A percentile compares a stretch with the other conserved stretches of the same genome.
Conservation (phyloP, 257 asterid species). For the Nicotiana paniculata region DNA sequence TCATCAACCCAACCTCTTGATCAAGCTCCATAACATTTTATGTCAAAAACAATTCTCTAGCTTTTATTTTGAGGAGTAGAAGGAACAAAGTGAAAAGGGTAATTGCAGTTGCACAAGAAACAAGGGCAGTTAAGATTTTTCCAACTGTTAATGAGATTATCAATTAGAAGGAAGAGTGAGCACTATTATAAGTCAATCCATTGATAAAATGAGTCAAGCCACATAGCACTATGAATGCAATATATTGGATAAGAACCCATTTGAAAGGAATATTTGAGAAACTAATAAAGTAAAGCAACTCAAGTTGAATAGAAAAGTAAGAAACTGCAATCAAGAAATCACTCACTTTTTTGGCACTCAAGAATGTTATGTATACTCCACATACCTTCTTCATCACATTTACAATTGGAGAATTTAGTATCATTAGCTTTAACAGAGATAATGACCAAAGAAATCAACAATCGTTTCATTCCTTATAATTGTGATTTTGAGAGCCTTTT, state of each 20-base stretch:
- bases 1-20: conserved; percentile 41
- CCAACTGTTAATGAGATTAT: conserved; percentile 32
- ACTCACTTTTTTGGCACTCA: conserved; percentile 29
- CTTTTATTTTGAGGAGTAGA: conserved; percentile 33
- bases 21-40: conserved; percentile 41
- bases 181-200: conserved; percentile 28
- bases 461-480: not conserved
- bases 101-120: conserved; percentile 42
- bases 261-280: conserved; percentile 39
- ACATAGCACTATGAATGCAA: conserved; percentile 40
- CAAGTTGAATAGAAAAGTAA: conserved; percentile 38
- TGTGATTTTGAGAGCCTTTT: too few species aligned
- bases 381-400: conserved; percentile 36
- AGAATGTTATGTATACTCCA: conserved; percentile 30
- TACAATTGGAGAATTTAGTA: not conserved
- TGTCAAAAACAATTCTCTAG: conserved; percentile 34
- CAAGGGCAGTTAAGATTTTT: conserved; percentile 37
- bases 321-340: conserved; percentile 46
- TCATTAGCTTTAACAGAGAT: conserved; percentile 25
- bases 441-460: conserved; percentile 16
- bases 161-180: conserved; percentile 34
- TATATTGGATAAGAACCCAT: conserved; percentile 41
- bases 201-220: conserved; percentile 40
- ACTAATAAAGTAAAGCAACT: conserved; percentile 35
- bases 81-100: conserved; percentile 38